These are phyloP conservation scores for Magnolia officinalis DNA, from an alignment of 164 flowering plant genomes.

Conservation along the genomic window DNA sequence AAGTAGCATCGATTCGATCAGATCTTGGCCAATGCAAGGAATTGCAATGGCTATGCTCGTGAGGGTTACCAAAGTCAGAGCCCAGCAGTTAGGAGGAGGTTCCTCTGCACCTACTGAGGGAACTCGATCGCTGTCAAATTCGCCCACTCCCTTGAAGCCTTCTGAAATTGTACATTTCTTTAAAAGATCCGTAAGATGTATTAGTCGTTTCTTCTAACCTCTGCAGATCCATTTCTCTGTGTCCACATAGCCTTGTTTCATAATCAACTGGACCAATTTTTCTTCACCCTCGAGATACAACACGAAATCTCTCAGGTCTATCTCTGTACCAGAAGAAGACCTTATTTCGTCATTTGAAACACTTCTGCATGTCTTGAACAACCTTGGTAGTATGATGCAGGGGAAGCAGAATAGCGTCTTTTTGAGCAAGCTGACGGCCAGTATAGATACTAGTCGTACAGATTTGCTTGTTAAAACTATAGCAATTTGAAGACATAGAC, in stretches of 20 bases:
- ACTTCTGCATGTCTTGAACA: not conserved
- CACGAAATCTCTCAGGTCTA: conserved; percentile 16
- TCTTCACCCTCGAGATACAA: conserved; percentile 66
- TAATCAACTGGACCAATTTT: conserved; percentile 38
- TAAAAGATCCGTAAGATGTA: conserved; percentile 35
- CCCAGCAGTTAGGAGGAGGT: conserved; percentile 63
- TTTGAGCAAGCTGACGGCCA: conserved; percentile 1
- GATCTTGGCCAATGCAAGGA: conserved; percentile 25
- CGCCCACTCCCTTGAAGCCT: conserved; percentile 39
- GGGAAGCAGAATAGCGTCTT: conserved; percentile 11
- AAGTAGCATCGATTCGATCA: conserved; percentile 17
- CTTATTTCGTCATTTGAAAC: conserved; percentile 16
- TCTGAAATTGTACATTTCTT: conserved; percentile 13
- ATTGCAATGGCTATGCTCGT: conserved; percentile 53
- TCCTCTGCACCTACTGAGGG: conserved; percentile 21
- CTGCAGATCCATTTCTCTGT: conserved; percentile 32
- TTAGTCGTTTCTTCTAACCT: conserved; percentile 42
- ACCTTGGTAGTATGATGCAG: not conserved
- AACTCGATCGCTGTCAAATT: conserved; percentile 44
- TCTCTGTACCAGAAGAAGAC: not conserved
- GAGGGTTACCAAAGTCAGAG: conserved; percentile 63
- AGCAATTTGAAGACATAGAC: conserved; percentile 34
- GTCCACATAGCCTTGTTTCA: conserved; percentile 30
- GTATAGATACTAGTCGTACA: conserved; percentile 30
- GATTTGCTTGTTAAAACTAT: conserved; percentile 42